These are phyloP conservation scores for Leptodermis oblonga DNA, from an alignment of 257 asterid species.

Conservation along the genomic window DNA sequence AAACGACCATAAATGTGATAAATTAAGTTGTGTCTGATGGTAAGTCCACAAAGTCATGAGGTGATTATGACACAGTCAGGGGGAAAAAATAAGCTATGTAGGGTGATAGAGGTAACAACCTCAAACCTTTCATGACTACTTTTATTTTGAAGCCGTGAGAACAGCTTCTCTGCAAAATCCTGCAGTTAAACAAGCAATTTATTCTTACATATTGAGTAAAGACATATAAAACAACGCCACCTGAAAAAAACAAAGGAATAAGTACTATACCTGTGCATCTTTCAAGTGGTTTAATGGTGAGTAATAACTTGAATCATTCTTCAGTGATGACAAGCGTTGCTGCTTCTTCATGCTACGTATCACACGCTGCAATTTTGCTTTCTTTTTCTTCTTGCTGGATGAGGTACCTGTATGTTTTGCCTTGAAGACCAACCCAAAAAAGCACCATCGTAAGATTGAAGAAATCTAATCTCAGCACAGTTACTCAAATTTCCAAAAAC, in stretches of 20 bases:
- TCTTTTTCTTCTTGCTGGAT: slow-evolving; percentile 96
- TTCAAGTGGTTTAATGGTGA: slow-evolving; percentile 93
- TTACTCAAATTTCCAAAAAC: not conserved
- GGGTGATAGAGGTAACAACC: slow-evolving; percentile 38
- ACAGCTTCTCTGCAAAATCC: slow-evolving; percentile 91
- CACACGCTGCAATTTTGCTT: slow-evolving; percentile 86
- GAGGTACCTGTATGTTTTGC: slow-evolving; percentile 86
- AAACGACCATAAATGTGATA: not conserved
- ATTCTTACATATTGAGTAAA: slow-evolving; percentile 6
- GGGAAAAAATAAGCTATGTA: not conserved
- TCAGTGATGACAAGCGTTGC: slow-evolving; percentile 69
- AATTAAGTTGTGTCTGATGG: not conserved
- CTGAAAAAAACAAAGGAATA: not conserved
- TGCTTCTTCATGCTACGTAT: slow-evolving; percentile 94
- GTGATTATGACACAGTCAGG: not conserved
- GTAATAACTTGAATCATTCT: slow-evolving; percentile 44
- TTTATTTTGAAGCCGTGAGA: slow-evolving; percentile 61
- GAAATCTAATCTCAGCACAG: slow-evolving; percentile 1
- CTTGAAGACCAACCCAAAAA: slow-evolving; percentile 31
- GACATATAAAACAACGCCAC: not conserved
- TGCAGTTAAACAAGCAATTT: slow-evolving; percentile 25
- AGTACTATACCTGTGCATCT: slow-evolving; percentile 73
- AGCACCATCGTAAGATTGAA: not conserved
- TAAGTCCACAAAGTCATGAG: not conserved
- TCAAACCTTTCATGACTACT: slow-evolving; percentile 65